A percentile compares a stretch with the other conserved stretches of the same genome.
Conservation (phyloP, 2,329 filamentous ascomycete genomes). For the Pezicula neosporulosa region DNA sequence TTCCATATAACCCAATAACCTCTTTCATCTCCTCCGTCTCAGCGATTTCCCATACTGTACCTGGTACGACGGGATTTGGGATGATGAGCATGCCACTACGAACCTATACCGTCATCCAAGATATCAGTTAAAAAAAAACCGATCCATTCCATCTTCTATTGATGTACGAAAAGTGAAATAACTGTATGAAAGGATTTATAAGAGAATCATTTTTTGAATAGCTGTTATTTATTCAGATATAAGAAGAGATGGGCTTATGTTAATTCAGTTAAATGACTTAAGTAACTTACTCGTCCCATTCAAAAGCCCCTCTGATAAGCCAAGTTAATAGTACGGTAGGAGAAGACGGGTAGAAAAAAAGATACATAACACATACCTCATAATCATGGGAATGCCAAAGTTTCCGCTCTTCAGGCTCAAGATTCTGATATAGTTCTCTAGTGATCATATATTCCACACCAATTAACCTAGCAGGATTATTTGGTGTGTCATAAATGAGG, state of each 20-base stretch:
- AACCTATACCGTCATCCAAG: constrained; percentile 6
- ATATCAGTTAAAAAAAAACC: neutral
- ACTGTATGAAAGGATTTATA: too few relatives aligned
- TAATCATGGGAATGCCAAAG: constrained; percentile 68
- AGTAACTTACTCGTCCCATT: too few relatives aligned
- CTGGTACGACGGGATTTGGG: constrained; percentile 56
- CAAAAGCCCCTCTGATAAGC: constrained; percentile 65
- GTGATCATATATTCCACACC: constrained; percentile 77
- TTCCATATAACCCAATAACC: constrained; percentile 73
- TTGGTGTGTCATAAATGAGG: constrained; percentile 74
- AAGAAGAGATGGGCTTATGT: too few relatives aligned
- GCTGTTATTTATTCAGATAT: too few relatives aligned
- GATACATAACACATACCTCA: constrained; percentile 70
- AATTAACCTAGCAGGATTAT: constrained; percentile 67
- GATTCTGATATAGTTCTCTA: constrained; percentile 60
- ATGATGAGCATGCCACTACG: constrained; percentile 69
- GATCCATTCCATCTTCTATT: too few relatives aligned
- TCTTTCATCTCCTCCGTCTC: constrained; percentile 81
- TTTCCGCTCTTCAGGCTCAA: constrained; percentile 64
- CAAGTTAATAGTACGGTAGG: constrained; percentile 63
- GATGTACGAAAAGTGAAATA: too few relatives aligned
- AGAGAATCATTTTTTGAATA: too few relatives aligned
- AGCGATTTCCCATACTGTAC: constrained; percentile 66
- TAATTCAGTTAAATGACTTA: too few relatives aligned
- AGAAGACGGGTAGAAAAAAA: constrained; percentile 58